A percentile compares a stretch with the other conserved stretches of the same genome.
phyloP scores from a whole-genome alignment of 257 asterid species.

The Craterostigma plantagineum region DNA sequence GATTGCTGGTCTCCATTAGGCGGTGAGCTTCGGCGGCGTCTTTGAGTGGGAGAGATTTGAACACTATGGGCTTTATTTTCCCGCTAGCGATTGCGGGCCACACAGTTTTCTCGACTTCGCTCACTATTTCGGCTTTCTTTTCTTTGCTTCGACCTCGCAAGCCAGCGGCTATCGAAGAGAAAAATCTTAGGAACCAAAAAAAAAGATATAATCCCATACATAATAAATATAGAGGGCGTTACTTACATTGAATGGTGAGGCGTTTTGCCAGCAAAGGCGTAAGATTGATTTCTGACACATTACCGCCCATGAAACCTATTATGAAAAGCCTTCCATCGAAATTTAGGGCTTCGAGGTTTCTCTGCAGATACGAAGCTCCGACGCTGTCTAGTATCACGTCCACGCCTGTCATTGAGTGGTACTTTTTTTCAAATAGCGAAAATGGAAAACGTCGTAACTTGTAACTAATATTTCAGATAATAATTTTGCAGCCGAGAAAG shows the following conservation, averaged over 20 bases:
- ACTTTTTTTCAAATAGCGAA: too few species aligned
- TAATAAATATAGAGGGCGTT: too few species aligned
- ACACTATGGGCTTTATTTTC: conserved; percentile 59
- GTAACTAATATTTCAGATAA: too few species aligned
- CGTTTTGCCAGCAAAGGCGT: conserved; percentile 41
- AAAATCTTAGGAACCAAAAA: too few species aligned
- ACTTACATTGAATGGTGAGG: conserved; percentile 74
- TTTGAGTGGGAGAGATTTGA: conserved; percentile 36
- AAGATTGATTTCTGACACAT: conserved; percentile 53
- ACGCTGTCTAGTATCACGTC: conserved; percentile 78
- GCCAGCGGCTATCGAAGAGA: conserved; percentile 48
- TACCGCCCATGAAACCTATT: conserved; percentile 86
- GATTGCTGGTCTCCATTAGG: conserved; percentile 79
- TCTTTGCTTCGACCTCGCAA: conserved; percentile 46
- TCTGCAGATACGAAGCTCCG: conserved; percentile 62
- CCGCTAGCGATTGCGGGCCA: conserved; percentile 87
- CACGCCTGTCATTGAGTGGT: conserved; percentile 33
- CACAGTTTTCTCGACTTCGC: conserved; percentile 81
- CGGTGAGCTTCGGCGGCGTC: conserved; percentile 72
- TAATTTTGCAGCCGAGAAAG: conserved; percentile 2
- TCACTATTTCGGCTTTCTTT: conserved; percentile 65
- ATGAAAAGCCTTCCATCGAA: conserved; percentile 83
- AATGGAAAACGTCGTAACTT: too few species aligned
- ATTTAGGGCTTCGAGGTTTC: conserved; percentile 60
- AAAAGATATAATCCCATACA: too few species aligned